These are phyloP conservation scores for Trichocladium uniseriatum DNA, from an alignment of 495 filamentous ascomycete species.

Conservation along the genomic window DNA sequence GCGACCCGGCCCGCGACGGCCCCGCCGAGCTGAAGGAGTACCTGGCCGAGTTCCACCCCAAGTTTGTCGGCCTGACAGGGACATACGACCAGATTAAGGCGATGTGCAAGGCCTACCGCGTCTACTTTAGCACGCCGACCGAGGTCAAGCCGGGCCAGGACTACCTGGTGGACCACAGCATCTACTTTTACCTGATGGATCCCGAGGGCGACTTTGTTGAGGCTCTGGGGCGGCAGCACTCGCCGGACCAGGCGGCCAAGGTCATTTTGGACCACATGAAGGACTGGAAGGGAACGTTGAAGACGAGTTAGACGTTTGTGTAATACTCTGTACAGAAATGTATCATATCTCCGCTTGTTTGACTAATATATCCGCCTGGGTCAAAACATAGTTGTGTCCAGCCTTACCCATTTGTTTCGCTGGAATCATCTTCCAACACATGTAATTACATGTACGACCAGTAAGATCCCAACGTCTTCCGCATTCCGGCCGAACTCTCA, in stretches of 20 bases:
- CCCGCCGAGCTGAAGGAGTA: constrained; percentile 78
- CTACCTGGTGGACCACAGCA: constrained; percentile 96
- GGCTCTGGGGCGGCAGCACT: constrained; percentile 89
- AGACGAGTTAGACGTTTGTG: constrained; percentile 2
- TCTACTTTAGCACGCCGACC: constrained; percentile 90
- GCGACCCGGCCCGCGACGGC: constrained; percentile 85
- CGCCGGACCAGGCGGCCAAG: constrained; percentile 72
- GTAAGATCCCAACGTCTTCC: too few relatives aligned
- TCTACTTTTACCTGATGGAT: constrained; percentile 99
- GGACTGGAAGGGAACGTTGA: constrained; percentile 63
- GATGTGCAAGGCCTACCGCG: constrained; percentile 87
- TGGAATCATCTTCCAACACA: too few relatives aligned
- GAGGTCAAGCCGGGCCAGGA: constrained; percentile 87
- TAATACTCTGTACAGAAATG: constrained; percentile 1
- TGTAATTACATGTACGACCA: too few relatives aligned
- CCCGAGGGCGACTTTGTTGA: constrained; percentile 98
- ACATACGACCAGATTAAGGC: constrained; percentile 85
- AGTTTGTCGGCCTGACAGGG: constrained; percentile 81
- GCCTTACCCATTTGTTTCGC: too few relatives aligned
- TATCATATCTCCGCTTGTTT: constrained; percentile 10
- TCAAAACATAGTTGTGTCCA: too few relatives aligned
- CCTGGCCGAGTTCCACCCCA: constrained; percentile 84
- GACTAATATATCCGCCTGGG: background rate
- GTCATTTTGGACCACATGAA: constrained; percentile 80
- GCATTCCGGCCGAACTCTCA: too few relatives aligned